phyloP scores from a whole-genome alignment of 345 rosid genomes.

The Citrus trifoliata region DNA sequence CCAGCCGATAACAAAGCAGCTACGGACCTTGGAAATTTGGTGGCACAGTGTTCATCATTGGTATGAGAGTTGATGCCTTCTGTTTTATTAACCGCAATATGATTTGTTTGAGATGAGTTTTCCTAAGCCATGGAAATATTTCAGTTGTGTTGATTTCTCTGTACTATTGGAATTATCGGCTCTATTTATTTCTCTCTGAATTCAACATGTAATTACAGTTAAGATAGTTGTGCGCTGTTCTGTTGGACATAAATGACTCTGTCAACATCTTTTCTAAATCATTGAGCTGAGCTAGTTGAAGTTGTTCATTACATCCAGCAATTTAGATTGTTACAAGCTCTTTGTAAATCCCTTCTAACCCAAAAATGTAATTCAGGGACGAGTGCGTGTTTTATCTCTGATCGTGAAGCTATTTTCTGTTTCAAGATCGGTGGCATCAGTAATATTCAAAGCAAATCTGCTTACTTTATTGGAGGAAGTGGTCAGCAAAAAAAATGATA shows the following conservation, averaged over 20 bases:
- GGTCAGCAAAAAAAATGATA: constrained; percentile 55
- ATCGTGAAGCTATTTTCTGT: constrained; percentile 86
- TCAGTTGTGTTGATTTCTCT: not conserved
- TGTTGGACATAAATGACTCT: not conserved
- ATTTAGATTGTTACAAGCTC: not conserved
- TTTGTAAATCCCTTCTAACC: constrained; percentile 5
- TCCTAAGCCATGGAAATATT: not conserved
- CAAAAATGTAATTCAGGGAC: constrained; percentile 56
- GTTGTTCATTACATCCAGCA: not conserved
- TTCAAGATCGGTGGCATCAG: constrained; percentile 69
- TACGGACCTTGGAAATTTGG: constrained; percentile 70
- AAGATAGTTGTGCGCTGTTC: not conserved
- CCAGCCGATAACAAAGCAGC: constrained; percentile 45
- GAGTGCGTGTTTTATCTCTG: constrained; percentile 69
- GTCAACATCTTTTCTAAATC: not conserved
- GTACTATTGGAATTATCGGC: not conserved
- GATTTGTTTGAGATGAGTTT: not conserved
- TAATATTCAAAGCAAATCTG: constrained; percentile 52
- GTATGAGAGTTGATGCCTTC: constrained; percentile 32
- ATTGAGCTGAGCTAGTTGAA: not conserved
- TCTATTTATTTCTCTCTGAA: not conserved
- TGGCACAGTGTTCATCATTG: constrained; percentile 60
- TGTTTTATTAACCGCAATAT: not conserved
- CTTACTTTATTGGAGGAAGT: constrained; percentile 77
- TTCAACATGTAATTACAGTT: not conserved